phyloP scores from a whole-genome alignment of 768 basidiomycete genomes.

The Punctularia strigosozonata region DNA sequence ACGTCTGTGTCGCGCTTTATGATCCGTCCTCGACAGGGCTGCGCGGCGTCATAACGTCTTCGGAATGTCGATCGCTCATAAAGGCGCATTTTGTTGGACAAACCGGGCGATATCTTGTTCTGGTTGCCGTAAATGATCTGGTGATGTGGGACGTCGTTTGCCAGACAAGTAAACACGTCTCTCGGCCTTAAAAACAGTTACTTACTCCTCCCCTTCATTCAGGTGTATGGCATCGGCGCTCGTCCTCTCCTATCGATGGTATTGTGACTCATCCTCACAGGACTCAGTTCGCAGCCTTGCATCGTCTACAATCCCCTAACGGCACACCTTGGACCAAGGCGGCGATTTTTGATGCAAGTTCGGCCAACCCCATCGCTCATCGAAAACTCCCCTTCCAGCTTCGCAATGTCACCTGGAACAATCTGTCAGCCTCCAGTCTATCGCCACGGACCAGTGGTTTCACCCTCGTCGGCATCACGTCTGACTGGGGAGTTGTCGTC shows the following conservation, averaged over 20 bases:
- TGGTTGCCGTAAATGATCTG: constrained; percentile 34
- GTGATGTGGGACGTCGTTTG: constrained; percentile 65
- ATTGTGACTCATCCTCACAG: constrained; percentile 45
- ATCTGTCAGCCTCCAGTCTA: constrained; percentile 21
- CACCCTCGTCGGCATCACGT: constrained; percentile 60
- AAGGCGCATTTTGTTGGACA: constrained; percentile 57
- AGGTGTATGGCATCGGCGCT: constrained; percentile 53
- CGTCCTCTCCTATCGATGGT: constrained; percentile 23
- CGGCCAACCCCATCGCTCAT: constrained; percentile 30
- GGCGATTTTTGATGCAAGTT: constrained; percentile 34
- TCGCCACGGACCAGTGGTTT: constrained; percentile 24
- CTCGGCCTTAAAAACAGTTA: not conserved
- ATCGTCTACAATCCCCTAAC: constrained; percentile 16
- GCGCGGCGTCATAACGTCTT: constrained; percentile 45
- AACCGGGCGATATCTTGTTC: constrained; percentile 59
- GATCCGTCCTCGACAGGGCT: constrained; percentile 53
- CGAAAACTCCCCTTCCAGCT: constrained; percentile 52
- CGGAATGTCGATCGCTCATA: constrained; percentile 33
- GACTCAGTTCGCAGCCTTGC: constrained; percentile 50
- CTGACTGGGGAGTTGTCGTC: constrained; percentile 50
- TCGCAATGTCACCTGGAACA: constrained; percentile 32
- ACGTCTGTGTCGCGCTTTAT: constrained; percentile 60
- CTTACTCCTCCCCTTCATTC: constrained; percentile 5
- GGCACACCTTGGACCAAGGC: constrained; percentile 24
- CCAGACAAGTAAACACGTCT: constrained; percentile 38